Evolutionary conservation across 208 protist genomes (phyloP).

Genomic region (Angomonas deanei): DNA sequence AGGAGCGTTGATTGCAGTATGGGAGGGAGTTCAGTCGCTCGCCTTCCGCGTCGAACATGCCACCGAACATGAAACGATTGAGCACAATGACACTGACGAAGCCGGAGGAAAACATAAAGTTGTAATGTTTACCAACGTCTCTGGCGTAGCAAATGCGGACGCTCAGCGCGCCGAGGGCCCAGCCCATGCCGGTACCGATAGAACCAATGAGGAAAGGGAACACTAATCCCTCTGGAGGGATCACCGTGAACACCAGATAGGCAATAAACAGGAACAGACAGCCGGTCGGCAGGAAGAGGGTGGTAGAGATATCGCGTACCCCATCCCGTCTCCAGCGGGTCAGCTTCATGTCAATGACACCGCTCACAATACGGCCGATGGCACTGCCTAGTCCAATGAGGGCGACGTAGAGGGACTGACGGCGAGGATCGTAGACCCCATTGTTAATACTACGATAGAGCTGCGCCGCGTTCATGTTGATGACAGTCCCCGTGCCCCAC

Average conservation of each 20-base stretch:
- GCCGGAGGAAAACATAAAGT: constrained; percentile 66
- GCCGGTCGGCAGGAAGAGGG: constrained; percentile 40
- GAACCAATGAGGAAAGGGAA: constrained; percentile 57
- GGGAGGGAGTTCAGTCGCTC: constrained; percentile 17
- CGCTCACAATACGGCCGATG: constrained; percentile 47
- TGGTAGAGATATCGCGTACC: constrained; percentile 32
- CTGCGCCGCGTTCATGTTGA: constrained; percentile 70
- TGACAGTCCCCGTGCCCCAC: constrained; percentile 67
- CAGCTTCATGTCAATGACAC: constrained; percentile 55
- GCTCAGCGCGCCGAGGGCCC: constrained; percentile 44
- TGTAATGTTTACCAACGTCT: constrained; percentile 83
- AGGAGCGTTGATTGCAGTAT: constrained; percentile 36
- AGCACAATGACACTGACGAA: constrained; percentile 62
- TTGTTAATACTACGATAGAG: constrained; percentile 63
- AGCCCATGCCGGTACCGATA: constrained; percentile 57
- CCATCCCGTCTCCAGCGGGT: constrained; percentile 16
- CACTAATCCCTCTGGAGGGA: constrained; percentile 41
- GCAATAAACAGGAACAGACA: constrained; percentile 27
- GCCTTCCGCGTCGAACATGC: constrained; percentile 59
- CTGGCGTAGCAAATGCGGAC: constrained; percentile 63
- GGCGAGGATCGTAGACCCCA: constrained; percentile 24
- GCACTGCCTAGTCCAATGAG: constrained; percentile 70
- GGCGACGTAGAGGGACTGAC: constrained; percentile 47
- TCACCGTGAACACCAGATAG: constrained; percentile 52
- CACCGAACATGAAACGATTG: constrained; percentile 81